Percentiles rank a stretch among this genome's conserved stretches.
phyloP scores from a whole-genome alignment of 1,139 yeast species.

The Yamadazyma friedrichii region DNA sequence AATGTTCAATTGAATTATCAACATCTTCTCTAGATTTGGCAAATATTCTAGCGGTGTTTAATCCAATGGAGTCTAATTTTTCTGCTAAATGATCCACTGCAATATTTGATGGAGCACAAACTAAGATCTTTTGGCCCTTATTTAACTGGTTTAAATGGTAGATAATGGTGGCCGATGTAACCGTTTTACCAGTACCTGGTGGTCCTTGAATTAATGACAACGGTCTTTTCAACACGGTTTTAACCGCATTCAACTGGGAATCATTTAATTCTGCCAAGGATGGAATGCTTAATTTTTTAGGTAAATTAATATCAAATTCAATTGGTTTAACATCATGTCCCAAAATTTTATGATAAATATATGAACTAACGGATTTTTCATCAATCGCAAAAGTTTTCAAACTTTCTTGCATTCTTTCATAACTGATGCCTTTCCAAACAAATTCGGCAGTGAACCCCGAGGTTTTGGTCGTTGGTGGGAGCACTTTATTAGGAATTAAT shows the following conservation, averaged over 20 bases:
- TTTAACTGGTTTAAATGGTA: conserved; percentile 68
- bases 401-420: conserved; percentile 81
- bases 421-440: conserved; percentile 87
- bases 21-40: conserved; percentile 82
- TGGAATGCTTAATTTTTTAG: conserved; percentile 62
- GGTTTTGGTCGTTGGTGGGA: conserved; percentile 68
- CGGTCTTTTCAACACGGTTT: conserved; percentile 69
- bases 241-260: conserved; percentile 80
- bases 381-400: conserved; percentile 70
- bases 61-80: conserved; percentile 63
- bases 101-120: conserved; percentile 94
- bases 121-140: conserved; percentile 57
- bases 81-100: conserved; percentile 91
- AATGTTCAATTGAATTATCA: conserved; percentile 56
- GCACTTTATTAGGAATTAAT: conserved; percentile 38
- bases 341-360: conserved; percentile 72
- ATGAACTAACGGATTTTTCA: conserved; percentile 71
- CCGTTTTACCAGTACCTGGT: conserved; percentile 98
- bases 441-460: conserved; percentile 82
- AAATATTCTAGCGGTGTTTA: conserved; percentile 72
- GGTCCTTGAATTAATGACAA: conserved; percentile 92
- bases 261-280: conserved; percentile 68
- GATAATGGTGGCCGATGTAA: conserved; percentile 86
- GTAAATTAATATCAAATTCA: conserved; percentile 59
- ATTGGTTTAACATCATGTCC: conserved; percentile 78